A percentile compares a stretch with the other conserved stretches of the same genome.
These are phyloP conservation scores for Fusarium nurragi DNA, from an alignment of 2,329 filamentous ascomycete species.

Conservation along the genomic window DNA sequence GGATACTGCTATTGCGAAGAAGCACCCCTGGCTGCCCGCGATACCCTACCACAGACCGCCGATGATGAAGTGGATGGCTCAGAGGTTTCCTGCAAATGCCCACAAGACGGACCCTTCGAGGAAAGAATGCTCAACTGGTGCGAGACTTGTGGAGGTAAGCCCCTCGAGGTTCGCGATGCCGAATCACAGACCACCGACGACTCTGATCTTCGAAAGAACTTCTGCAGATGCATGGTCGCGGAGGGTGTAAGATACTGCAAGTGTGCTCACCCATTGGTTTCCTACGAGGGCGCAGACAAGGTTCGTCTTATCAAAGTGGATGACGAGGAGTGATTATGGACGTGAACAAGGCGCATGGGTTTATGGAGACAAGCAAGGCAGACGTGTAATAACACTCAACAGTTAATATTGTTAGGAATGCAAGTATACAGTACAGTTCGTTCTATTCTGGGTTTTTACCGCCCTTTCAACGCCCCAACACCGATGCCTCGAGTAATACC, in stretches of 20 bases:
- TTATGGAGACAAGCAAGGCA: not conserved
- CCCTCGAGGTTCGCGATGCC: not conserved
- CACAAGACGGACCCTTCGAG: not conserved
- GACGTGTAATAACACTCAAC: slow-evolving; percentile 38
- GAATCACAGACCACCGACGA: not conserved
- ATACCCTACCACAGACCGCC: not conserved
- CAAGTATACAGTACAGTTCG: slow-evolving; percentile 34
- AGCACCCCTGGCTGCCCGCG: not conserved
- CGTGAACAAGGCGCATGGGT: not conserved
- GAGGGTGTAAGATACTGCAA: not conserved
- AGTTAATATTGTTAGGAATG: slow-evolving; percentile 32
- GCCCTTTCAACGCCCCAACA: slow-evolving; percentile 48
- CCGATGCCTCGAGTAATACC: slow-evolving; percentile 42
- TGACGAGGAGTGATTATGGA: not conserved
- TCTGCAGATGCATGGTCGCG: not conserved
- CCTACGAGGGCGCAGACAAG: not conserved
- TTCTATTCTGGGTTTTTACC: slow-evolving; percentile 39
- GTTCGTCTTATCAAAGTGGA: not conserved
- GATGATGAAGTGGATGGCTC: not conserved
- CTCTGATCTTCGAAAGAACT: not conserved
- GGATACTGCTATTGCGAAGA: not conserved
- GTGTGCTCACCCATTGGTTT: not conserved
- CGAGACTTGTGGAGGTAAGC: not conserved
- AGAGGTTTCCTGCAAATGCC: not conserved
- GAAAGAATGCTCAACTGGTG: no score